Evolutionary conservation across 805 yeast genomes (phyloP), one percentile per base, ranked within the genome.

Genomic region (Cyberlindnera euphorbiae): DNA sequence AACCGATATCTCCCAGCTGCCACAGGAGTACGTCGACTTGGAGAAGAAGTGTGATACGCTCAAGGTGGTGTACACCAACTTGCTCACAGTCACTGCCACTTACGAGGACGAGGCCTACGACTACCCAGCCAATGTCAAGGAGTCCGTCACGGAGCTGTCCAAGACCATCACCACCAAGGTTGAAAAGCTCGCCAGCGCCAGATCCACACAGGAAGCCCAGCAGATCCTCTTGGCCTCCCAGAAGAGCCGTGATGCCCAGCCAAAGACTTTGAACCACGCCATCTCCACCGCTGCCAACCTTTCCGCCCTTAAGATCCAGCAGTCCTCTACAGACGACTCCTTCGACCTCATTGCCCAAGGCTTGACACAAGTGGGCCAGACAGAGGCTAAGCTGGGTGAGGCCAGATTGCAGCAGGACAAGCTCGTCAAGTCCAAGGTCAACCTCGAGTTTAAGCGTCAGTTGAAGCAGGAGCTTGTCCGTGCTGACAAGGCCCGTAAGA

Each of bases 241-340:
- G n/a, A n/a, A 78, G 55, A 65, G 72, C 51, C 69, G 77, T 30
- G 58, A 60, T 39, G 48, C 58, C 30, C 70, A 73, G 41, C 95
- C 94, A 50, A 82, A 83, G 68, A 86, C 95, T 12, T 67, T 85
- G 53, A 79, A 81, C 60, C 90, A 83, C 57, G 94, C 95, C 6
- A 65, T 85, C 41, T 74, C 86, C 30, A 75, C 90, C 40, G 89
- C 90, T 27, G 73, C 90, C 8, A 73, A 79, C 42, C 71, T 57
- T 39, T 38, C 58, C 44, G 50, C 61, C 44, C 41, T 55, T 43
- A 51, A 53, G 50, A 42, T 59, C 47, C 44, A 53, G 44, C 52
- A 55, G 35, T 38, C 36, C 35, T 47, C 53, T 15, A 49, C 58
- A 21, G 67, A 66, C 28, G 67, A 68, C 32, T 53, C 67, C 18